Evolutionary conservation across 78 protist genomes (phyloP).

Genomic region (Thecamonas trahens): DNA sequence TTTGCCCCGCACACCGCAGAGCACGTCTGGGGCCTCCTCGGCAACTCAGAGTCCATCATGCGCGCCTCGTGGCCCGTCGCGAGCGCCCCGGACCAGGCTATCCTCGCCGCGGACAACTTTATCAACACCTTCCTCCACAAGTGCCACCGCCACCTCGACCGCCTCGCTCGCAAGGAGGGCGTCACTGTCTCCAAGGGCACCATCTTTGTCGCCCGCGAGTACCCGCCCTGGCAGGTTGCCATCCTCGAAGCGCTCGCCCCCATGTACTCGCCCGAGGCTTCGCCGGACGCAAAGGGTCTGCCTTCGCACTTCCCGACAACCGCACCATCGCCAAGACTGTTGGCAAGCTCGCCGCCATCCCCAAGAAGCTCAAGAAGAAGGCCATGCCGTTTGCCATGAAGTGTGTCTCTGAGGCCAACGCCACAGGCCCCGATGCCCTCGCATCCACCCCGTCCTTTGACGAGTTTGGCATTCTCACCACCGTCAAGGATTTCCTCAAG

Average conservation of each 20-base stretch:
- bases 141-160: background rate
- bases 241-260: background rate
- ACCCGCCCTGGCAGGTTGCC: background rate
- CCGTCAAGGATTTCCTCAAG: no score
- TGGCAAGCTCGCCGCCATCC: background rate
- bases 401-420: background rate
- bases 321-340: no score
- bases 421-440: background rate
- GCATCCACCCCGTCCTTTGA: background rate
- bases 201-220: background rate
- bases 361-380: slow-evolving; percentile 12
- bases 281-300: background rate
- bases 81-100: background rate
- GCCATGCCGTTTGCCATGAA: slow-evolving; percentile 9
- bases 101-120: background rate
- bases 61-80: background rate
- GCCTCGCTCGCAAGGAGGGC: background rate
- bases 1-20: slow-evolving; percentile 93
- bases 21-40: slow-evolving; percentile 83
- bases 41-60: slow-evolving; percentile 45
- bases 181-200: background rate
- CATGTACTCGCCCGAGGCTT: background rate
- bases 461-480: background rate
- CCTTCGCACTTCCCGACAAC: background rate
- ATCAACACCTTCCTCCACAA: background rate